Evolutionary conservation across 129 eudicot species (phyloP).

Genomic region (carrot (Daucus carota)): DH1_v3.0 NC_030381.2:53678501-53679000

Average conservation of each 20-base stretch:
- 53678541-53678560: no score
- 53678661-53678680: constrained; percentile 57
- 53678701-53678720: constrained; percentile 32
- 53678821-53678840: constrained; percentile 32
- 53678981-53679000: no score
- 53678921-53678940: no score
- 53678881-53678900: no score
- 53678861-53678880: no score
- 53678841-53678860: no score
- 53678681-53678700: constrained; percentile 37
- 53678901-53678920: no score
- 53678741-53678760: constrained; percentile 29
- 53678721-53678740: constrained; percentile 34
- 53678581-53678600: no score
- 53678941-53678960: no score
- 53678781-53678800: constrained; percentile 17
- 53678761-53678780: constrained; percentile 26
- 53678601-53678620: constrained; percentile 24
- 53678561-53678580: no score
- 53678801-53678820: constrained; percentile 32
- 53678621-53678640: constrained; percentile 7
- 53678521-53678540: neutral
- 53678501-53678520: neutral
- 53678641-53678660: neutral
- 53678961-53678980: no score